Evolutionary conservation across 305 asterid genomes (phyloP), one percentile per base, ranked within the genome.

Genomic region (Ajuga reptans): DNA sequence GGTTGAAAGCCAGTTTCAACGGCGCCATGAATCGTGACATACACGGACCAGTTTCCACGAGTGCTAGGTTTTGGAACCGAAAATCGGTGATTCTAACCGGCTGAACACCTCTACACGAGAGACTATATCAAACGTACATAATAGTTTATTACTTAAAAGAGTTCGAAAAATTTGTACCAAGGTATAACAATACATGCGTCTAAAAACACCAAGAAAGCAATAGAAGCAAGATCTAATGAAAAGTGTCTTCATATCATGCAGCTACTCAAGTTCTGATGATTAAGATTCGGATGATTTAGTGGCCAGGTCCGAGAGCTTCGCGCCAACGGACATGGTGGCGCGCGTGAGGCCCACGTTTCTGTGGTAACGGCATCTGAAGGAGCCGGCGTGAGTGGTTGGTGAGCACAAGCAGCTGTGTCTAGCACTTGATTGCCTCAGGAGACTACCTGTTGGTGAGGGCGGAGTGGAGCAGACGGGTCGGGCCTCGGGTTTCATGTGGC

Each of bases 281-380:
- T 45, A 81, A 10, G 72, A 46, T 39, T 37, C 5, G 50, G 66
- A 3, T 2, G 66, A 9, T 18, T 59, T 59, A 7, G 24, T 34
- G 6, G 56, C 76, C 1, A 72, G 65, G 71, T 85, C 91, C 0
- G 77, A 78, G 58, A 83, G 88, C 77, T 83, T 82, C 0, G 86
- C 49, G 6, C 89, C 89, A 3, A 87, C 82, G 10, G 89, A 87
- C 74, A 76, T 42, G 84, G 85, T 83, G 51, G 24, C 64, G 9
- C 80, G 82, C 9, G 11, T 68, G 39, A 83, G 58, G 61, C 73
- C 47, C 0, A 64, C 6, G 67, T 15, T 70, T 66, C 92, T 66
- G 72, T 84, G 95, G 68, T 78, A 64, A 21, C 88, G 79, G 72
- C 95, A 87, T 72, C 88, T 72, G 88, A 85, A 87, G 11, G 91